Evolutionary conservation across 2,329 filamentous ascomycete species (phyloP), one percentile per base, ranked within the genome.

Genomic region (Talaromyces funiculosus): DNA sequence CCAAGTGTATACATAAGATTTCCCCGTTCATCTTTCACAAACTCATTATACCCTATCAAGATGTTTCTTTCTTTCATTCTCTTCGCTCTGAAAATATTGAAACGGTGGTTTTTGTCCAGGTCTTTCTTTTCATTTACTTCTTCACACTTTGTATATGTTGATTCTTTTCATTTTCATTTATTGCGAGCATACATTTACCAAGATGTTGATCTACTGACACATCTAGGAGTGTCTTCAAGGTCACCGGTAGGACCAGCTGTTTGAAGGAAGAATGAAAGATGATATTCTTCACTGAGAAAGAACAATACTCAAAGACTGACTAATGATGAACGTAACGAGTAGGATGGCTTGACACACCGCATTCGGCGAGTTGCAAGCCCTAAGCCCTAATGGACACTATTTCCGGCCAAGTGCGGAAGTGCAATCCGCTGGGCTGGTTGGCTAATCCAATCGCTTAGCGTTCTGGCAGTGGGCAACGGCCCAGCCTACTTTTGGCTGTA

Each of bases 361-460:
- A 49, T 57, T 37, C 40, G 29, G 55, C 42, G 12, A 20, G 10
- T 6, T 33, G 3, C 16, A 56, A 61, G 35, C 60, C 60, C 60
- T 62, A 62, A 62, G 60, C 60, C 60, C 60, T 62, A 62, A 49
- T 20, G 26, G 31, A 49, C 33, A 47, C 37, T 47, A 35, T 3
- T 53, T 53, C 45, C 60, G 60, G 60, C 26, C 54, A 61, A 61
- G 60, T 37, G 54, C 60, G 54, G 54, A 61, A 61, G 37, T 29
- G 54, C 33, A 61, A 43, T 45, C 59, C 59, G 59, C 59, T 14
- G 53, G 57, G 53, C 56, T 57, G 53, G 33, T 57, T 57, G 59
- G 59, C 59, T 61, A 20, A 31, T 38, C 53, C 53, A 53, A 61
- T 62, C 60, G 60, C 60, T 62, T 61, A 61, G 59, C 40, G 53